phyloP scores from a whole-genome alignment of 2,329 filamentous ascomycete species.

The Corniculantispora saksenae region DNA sequence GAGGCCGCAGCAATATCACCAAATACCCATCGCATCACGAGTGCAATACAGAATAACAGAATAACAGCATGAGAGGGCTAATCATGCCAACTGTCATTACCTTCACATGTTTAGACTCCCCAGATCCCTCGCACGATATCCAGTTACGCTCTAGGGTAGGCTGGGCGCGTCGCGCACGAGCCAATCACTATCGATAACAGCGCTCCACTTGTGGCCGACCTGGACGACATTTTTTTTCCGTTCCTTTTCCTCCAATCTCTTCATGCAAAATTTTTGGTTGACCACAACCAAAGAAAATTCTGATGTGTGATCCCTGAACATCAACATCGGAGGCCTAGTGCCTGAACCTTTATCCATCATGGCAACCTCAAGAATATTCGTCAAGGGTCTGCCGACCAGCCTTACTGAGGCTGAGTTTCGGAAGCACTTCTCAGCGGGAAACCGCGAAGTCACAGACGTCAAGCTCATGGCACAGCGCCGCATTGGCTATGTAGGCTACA shows the following conservation, averaged over 20 bases:
- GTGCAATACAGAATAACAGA: no score
- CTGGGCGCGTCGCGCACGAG: background rate
- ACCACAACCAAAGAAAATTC: slow-evolving; percentile 16
- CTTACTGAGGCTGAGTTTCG: slow-evolving; percentile 83
- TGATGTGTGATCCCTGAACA: slow-evolving; percentile 18
- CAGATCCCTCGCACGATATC: no score
- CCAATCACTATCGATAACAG: slow-evolving; percentile 24
- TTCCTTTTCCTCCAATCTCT: slow-evolving; percentile 19
- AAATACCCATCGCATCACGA: no score
- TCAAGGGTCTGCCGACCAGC: slow-evolving; percentile 82
- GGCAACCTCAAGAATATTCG: slow-evolving; percentile 69
- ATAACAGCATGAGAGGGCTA: no score
- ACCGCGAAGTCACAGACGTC: slow-evolving; percentile 80
- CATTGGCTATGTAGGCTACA: slow-evolving; percentile 96
- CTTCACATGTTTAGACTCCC: no score
- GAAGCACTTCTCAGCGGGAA: slow-evolving; percentile 79
- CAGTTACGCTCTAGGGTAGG: slow-evolving; percentile 15
- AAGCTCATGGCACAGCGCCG: slow-evolving; percentile 87
- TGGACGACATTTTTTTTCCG: slow-evolving; percentile 33
- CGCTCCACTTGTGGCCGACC: slow-evolving; percentile 3
- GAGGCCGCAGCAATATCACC: no score
- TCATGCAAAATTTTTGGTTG: slow-evolving; percentile 27
- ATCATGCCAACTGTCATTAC: no score
- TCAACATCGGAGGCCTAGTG: slow-evolving; percentile 23
- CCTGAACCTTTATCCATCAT: slow-evolving; percentile 34